phyloP scores from a whole-genome alignment of 2,329 filamentous ascomycete species.

The Pyrenochaeta sp. region DNA sequence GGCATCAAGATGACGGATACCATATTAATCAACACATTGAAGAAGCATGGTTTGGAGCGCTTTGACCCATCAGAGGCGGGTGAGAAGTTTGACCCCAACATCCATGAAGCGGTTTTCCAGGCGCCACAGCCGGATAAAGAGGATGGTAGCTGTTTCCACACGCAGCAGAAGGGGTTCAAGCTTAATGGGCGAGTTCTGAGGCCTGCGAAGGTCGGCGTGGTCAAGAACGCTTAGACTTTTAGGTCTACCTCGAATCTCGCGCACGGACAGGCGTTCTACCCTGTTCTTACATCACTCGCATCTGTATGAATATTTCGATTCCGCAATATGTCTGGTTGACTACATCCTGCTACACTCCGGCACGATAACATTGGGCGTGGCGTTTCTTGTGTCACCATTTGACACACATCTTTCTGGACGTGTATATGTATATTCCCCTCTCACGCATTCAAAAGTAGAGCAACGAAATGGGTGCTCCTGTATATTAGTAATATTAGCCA shows the following conservation, averaged over 20 bases:
- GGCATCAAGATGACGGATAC: conserved; percentile 95
- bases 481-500: conserved; percentile 33
- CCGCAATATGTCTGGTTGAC: conserved; percentile 17
- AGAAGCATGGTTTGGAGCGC: conserved; percentile 93
- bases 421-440: conserved; percentile 46
- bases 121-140: conserved; percentile 86
- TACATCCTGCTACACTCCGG: conserved; percentile 2
- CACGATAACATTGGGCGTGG: conserved; percentile 27
- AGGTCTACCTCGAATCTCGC: background rate
- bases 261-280: too few relatives aligned
- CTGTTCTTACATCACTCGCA: conserved; percentile 2
- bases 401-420: conserved; percentile 7
- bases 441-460: conserved; percentile 29
- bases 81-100: conserved; percentile 94
- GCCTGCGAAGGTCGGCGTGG: conserved; percentile 94
- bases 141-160: conserved; percentile 87
- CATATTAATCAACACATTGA: conserved; percentile 85
- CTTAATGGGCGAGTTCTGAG: conserved; percentile 90
- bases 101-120: conserved; percentile 97
- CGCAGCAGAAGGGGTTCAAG: conserved; percentile 94
- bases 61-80: conserved; percentile 76
- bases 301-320: conserved; percentile 32
- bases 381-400: conserved; percentile 22
- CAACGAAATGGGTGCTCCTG: conserved; percentile 14
- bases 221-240: conserved; percentile 73